Percentiles rank a stretch among this genome's conserved stretches.
phyloP scores from a whole-genome alignment of 352 stramenopile species.

The Globisporangium rhizosaccharum region DNA sequence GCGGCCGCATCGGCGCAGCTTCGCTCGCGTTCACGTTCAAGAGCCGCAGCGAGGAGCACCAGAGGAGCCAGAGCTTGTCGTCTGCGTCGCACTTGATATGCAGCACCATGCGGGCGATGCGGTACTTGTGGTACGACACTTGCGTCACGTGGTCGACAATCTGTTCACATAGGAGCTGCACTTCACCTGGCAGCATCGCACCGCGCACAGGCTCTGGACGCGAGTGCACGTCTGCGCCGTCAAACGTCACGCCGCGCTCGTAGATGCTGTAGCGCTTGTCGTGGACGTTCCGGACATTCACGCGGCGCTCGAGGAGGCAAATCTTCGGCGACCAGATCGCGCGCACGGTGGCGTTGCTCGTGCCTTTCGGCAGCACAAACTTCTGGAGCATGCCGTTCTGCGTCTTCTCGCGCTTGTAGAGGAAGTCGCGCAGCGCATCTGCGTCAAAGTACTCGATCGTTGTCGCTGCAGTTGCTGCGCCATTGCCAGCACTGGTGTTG shows the following conservation, averaged over 20 bases:
- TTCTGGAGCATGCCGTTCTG: constrained; percentile 92
- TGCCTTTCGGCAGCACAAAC: constrained; percentile 93
- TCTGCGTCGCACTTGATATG: constrained; percentile 94
- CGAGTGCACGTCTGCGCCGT: constrained; percentile 89
- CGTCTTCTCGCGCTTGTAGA: constrained; percentile 90
- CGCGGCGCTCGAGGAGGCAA: constrained; percentile 89
- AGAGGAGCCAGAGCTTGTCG: constrained; percentile 93
- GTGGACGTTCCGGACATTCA: constrained; percentile 88
- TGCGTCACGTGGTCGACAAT: constrained; percentile 92
- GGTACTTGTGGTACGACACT: constrained; percentile 88
- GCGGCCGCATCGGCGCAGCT: constrained; percentile 21
- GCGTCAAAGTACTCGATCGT: constrained; percentile 94
- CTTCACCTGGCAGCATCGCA: constrained; percentile 82
- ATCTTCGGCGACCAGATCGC: constrained; percentile 95
- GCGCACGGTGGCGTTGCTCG: constrained; percentile 85
- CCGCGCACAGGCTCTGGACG: constrained; percentile 86
- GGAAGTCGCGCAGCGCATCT: constrained; percentile 85
- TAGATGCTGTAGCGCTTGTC: constrained; percentile 91
- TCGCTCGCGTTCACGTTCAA: constrained; percentile 21
- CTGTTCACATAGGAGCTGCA: constrained; percentile 90
- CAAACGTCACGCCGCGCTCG: constrained; percentile 93
- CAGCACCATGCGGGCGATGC: constrained; percentile 92
- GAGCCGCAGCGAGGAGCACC: constrained; percentile 90
- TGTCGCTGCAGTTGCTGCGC: constrained; percentile 11
- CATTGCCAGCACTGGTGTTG: constrained; percentile 1